Conservation (phyloP, 768 basidiomycete species). For the Macrolepiota dolichaula region DNA sequence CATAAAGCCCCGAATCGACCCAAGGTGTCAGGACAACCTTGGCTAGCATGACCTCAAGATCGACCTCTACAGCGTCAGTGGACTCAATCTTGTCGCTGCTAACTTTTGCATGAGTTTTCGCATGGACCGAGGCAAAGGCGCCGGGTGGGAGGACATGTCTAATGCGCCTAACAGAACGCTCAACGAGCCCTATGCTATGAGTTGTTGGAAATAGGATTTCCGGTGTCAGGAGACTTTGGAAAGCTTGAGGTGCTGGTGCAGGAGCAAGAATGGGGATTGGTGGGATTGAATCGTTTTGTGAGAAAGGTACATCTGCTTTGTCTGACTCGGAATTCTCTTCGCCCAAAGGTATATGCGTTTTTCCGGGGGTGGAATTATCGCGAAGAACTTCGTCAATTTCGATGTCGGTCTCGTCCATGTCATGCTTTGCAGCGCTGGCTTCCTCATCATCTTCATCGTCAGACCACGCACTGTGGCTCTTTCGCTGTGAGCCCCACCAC, state of each 20-base stretch:
- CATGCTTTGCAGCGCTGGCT: not conserved
- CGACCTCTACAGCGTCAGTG: not conserved
- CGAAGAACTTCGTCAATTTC: not conserved
- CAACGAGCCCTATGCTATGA: not conserved
- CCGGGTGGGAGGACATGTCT: constrained; percentile 1
- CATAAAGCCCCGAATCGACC: not conserved
- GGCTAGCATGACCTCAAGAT: not conserved
- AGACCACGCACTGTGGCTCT: not conserved
- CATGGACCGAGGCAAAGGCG: not conserved
- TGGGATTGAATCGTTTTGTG: not conserved
- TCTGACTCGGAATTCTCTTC: not conserved
- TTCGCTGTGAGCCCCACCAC: constrained; percentile 7
- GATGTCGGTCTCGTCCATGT: not conserved
- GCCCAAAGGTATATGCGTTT: not conserved
- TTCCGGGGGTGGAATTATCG: not conserved
- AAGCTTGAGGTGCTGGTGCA: not conserved
- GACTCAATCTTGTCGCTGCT: not conserved
- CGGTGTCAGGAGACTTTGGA: not conserved
- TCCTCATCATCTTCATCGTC: not conserved
- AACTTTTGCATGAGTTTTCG: not conserved
- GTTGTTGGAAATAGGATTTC: not conserved
- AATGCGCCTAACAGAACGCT: constrained; percentile 4
- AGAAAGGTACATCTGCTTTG: not conserved
- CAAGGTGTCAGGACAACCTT: not conserved
- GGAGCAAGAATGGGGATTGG: not conserved